Conservation (phyloP, 805 yeast species). For the Candida palmyrensis region DNA sequence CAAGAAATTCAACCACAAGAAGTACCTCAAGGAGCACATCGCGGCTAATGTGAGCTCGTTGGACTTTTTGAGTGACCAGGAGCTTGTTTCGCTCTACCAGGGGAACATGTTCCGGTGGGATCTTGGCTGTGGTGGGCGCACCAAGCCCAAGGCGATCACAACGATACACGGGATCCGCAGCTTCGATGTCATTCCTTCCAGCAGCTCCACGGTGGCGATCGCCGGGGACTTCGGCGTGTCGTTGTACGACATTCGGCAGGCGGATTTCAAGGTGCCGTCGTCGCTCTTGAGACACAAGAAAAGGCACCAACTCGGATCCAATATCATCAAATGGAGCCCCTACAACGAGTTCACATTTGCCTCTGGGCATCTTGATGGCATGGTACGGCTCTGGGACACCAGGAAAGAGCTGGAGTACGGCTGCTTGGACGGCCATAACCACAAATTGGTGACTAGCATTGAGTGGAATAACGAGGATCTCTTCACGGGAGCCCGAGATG, state of each 20-base stretch:
- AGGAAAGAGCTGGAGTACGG: slow-evolving; percentile 54
- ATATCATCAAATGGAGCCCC: slow-evolving; percentile 59
- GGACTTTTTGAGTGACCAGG: slow-evolving; percentile 30
- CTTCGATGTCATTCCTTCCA: slow-evolving; percentile 44
- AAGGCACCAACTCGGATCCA: slow-evolving; percentile 25
- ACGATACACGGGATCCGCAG: slow-evolving; percentile 45
- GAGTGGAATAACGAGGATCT: slow-evolving; percentile 57
- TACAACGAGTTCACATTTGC: slow-evolving; percentile 57
- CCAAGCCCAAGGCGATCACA: slow-evolving; percentile 50
- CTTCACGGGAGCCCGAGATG: slow-evolving; percentile 60
- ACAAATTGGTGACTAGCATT: slow-evolving; percentile 41
- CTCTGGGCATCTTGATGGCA: slow-evolving; percentile 53
- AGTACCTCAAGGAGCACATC: slow-evolving; percentile 42
- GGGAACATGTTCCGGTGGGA: slow-evolving; percentile 79
- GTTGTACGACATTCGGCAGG: slow-evolving; percentile 61
- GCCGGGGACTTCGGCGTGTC: slow-evolving; percentile 75
- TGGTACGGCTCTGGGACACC: slow-evolving; percentile 71
- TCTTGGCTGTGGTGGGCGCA: slow-evolving; percentile 40
- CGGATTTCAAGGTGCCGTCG: slow-evolving; percentile 31
- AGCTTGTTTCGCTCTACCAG: slow-evolving; percentile 59
- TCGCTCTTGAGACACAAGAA: slow-evolving; percentile 8
- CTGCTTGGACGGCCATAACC: slow-evolving; percentile 45
- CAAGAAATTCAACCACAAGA: slow-evolving; percentile 73
- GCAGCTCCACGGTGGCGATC: slow-evolving; percentile 53
- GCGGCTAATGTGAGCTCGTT: slow-evolving; percentile 22